A percentile compares a stretch with the other conserved stretches of the same genome.
phyloP scores from a whole-genome alignment of 202 grass and related monocot species.

The Carex sylvatica region DNA sequence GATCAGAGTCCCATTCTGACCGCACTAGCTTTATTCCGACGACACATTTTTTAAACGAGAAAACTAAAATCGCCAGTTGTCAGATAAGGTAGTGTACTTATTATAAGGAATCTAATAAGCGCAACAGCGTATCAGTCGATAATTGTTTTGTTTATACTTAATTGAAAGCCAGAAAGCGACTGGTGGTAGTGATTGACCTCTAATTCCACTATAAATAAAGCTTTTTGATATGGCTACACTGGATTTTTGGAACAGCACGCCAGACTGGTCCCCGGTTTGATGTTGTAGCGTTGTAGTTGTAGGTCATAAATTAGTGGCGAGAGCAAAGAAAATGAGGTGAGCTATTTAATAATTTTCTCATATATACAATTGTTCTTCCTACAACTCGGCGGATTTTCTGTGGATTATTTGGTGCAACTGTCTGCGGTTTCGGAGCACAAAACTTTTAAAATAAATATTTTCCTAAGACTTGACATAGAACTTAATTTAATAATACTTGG shows the following conservation, averaged over 20 bases:
- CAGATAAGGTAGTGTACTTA: fast-evolving
- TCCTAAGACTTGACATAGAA: too few species aligned
- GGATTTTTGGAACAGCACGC: constrained; percentile 19
- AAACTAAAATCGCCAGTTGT: constrained; percentile 36
- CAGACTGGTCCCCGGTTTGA: not conserved
- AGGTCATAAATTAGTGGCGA: not conserved
- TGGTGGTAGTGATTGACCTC: constrained; percentile 10
- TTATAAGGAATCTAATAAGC: not conserved
- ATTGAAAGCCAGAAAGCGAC: constrained; percentile 54
- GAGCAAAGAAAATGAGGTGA: not conserved
- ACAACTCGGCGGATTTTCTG: not conserved
- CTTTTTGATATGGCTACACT: constrained; percentile 24
- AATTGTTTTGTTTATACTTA: constrained; percentile 29
- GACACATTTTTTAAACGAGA: constrained; percentile 24
- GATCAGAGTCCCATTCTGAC: not conserved
- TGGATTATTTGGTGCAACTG: not conserved
- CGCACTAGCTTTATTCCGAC: constrained; percentile 28
- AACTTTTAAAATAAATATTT: too few species aligned
- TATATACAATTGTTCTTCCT: not conserved
- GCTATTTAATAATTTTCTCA: not conserved
- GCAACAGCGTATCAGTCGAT: fast-evolving
- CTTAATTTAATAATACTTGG: too few species aligned
- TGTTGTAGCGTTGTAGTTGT: not conserved
- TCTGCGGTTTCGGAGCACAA: not conserved
- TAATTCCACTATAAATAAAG: constrained; percentile 24